Conservation (phyloP, 345 rosid species). For the Lenwebbia sp. region DNA sequence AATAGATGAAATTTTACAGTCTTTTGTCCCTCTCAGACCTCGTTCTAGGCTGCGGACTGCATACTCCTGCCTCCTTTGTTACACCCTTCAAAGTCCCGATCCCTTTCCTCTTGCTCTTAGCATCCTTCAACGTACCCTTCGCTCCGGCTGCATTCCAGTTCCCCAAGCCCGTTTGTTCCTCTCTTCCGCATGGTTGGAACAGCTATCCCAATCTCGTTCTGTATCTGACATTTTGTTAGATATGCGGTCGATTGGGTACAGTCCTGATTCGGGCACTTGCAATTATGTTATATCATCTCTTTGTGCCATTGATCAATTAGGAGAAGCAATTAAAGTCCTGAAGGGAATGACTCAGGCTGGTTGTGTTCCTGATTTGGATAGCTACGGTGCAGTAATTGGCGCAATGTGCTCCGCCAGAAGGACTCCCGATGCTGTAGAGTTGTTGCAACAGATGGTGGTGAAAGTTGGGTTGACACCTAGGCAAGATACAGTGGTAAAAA, state of each 20-base stretch:
- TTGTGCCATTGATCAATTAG: constrained; percentile 53
- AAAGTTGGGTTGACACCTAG: constrained; percentile 53
- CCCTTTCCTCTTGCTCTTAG: constrained; percentile 62
- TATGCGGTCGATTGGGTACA: constrained; percentile 60
- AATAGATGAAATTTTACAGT: constrained; percentile 56
- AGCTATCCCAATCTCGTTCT: constrained; percentile 17
- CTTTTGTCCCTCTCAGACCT: constrained; percentile 49
- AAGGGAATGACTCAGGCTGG: constrained; percentile 46
- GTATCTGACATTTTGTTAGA: constrained; percentile 29
- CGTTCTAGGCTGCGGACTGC: constrained; percentile 31
- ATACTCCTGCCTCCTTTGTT: constrained; percentile 53
- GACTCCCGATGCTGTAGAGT: constrained; percentile 39
- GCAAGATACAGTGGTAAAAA: constrained; percentile 44
- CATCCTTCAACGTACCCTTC: constrained; percentile 62
- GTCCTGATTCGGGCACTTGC: constrained; percentile 56
- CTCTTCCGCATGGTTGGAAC: constrained; percentile 54
- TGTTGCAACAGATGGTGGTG: constrained; percentile 67
- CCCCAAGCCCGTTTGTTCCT: constrained; percentile 51
- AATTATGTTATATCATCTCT: constrained; percentile 61
- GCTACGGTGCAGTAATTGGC: constrained; percentile 42
- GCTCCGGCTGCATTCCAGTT: constrained; percentile 57
- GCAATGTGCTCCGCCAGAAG: constrained; percentile 47
- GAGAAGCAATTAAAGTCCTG: constrained; percentile 56
- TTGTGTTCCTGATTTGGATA: constrained; percentile 65
- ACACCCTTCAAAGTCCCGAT: constrained; percentile 46